phyloP scores from a whole-genome alignment of 768 basidiomycete genomes.

The Asterophora parasitica region DNA sequence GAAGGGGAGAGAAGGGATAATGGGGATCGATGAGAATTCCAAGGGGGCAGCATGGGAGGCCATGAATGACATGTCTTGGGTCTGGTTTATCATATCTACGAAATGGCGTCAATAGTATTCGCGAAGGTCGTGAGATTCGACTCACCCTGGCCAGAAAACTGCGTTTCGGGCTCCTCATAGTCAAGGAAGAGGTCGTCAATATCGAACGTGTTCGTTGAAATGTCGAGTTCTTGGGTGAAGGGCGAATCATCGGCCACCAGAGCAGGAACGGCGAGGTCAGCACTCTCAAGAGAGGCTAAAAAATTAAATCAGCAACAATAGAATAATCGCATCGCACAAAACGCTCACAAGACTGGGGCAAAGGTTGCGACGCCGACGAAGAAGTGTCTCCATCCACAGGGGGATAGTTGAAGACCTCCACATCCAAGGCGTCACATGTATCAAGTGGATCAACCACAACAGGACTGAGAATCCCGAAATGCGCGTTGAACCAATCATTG shows the following conservation, averaged over 20 bases:
- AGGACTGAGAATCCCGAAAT: slow-evolving; percentile 24
- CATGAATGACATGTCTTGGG: not conserved
- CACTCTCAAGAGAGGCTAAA: not conserved
- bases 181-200: slow-evolving; percentile 8
- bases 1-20: not conserved
- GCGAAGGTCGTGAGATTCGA: not conserved
- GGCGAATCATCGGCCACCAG: not conserved
- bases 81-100: not conserved
- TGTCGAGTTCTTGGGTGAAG: not conserved
- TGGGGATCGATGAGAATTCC: slow-evolving; percentile 3
- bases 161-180: slow-evolving; percentile 1
- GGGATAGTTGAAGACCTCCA: slow-evolving; percentile 6
- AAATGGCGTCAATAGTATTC: too few relatives aligned
- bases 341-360: not conserved
- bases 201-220: slow-evolving; percentile 1
- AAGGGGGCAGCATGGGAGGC: not conserved
- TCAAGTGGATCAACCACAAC: slow-evolving; percentile 21
- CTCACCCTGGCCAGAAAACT: not conserved
- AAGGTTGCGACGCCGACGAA: not conserved
- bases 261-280: not conserved
- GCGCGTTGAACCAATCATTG: slow-evolving; percentile 31
- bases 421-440: slow-evolving; percentile 6
- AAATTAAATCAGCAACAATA: not conserved
- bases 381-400: not conserved
- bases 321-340: too few relatives aligned